phyloP scores from a whole-genome alignment of 2,329 filamentous ascomycete species.

The Phaeosphaeriaceae sp. region DNA sequence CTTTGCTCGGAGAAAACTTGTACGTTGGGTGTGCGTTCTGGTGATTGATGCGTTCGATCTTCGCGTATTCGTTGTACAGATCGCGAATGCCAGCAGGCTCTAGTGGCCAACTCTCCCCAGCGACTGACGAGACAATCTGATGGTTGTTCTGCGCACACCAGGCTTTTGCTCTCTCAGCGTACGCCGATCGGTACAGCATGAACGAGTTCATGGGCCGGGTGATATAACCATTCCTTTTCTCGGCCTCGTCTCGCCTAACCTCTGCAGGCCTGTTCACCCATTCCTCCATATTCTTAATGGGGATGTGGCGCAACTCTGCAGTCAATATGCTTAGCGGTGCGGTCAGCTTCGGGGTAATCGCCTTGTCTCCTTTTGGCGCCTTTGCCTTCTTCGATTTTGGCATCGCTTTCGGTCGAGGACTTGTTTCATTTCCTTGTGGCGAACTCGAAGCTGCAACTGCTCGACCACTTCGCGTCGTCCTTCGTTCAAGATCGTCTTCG shows the following conservation, averaged over 20 bases:
- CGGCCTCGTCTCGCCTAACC: conserved; percentile 71
- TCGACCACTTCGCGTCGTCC: conserved; percentile 47
- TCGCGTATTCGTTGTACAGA: conserved; percentile 79
- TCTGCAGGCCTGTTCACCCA: conserved; percentile 78
- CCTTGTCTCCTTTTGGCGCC: conserved; percentile 53
- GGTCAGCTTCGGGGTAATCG: conserved; percentile 63
- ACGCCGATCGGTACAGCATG: conserved; percentile 95
- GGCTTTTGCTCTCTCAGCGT: conserved; percentile 83
- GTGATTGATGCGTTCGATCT: conserved; percentile 83
- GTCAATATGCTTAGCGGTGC: conserved; percentile 76
- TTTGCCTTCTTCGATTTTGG: conserved; percentile 54
- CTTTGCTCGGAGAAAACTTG: conserved; percentile 89
- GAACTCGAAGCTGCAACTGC: conserved; percentile 32
- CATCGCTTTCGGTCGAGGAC: conserved; percentile 36
- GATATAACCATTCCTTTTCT: conserved; percentile 76
- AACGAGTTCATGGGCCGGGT: conserved; percentile 97
- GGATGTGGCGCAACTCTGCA: conserved; percentile 65
- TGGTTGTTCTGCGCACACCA: conserved; percentile 89
- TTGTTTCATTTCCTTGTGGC: conserved; percentile 26
- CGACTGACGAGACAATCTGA: conserved; percentile 87
- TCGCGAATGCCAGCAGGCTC: conserved; percentile 77
- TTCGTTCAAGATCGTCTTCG: conserved; percentile 48
- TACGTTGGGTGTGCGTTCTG: conserved; percentile 85
- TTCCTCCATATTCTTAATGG: conserved; percentile 77
- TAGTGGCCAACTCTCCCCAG: conserved; percentile 83